Base-by-base conservation (phyloP, 768 basidiomycete genomes). In the Leccinum imitatum region DNA sequence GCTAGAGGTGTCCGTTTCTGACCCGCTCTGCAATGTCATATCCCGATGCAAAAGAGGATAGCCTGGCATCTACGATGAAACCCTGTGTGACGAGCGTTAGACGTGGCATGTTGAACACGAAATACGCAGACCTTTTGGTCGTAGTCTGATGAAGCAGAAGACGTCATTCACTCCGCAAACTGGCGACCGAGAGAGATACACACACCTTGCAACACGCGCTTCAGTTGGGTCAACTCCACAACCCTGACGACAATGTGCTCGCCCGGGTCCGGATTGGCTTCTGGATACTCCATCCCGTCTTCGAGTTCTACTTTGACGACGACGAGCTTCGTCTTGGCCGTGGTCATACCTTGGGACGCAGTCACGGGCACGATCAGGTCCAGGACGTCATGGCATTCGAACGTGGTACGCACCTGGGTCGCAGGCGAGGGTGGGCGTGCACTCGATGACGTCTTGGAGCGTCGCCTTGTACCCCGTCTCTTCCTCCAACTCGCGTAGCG, bases 321-420 rank as follows among this genome's bases (percentile, higher is more conserved):
- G 51, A 93, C 86, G 21, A 97, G 82, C 67, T 91, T 87, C 92
- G 95, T 95, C 69, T 91, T 96, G 13, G 95, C 91, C 48, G 87
- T 93, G 19, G 92, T 90, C 94, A 98, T 95, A 10, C 95, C 94
- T 91, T 55, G 31, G 31, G 10, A 17, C 48, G 19, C 13, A 11
- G 11, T 21, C 46, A 19, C 37, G 37, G 15, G 37, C 37, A 37
- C 6, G 41, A 44, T 44, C 41, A 44, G n/a, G 39, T 27, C 27
- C 35, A 35, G 27, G 27, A 27, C 27, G 27, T 27, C 1, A 4
- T 27, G 25, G 21, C 21, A 21, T 25, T 25, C n/a, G n/a, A n/a
- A 21, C 25, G 25, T 3, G 9, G 2, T 30, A 31, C 55, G 17
- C 46, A 90, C 90, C 92, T 63, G 91, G 90, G 70, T 93, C 90